Conservation (phyloP, 345 rosid species). For the Brassica nigra region DNA sequence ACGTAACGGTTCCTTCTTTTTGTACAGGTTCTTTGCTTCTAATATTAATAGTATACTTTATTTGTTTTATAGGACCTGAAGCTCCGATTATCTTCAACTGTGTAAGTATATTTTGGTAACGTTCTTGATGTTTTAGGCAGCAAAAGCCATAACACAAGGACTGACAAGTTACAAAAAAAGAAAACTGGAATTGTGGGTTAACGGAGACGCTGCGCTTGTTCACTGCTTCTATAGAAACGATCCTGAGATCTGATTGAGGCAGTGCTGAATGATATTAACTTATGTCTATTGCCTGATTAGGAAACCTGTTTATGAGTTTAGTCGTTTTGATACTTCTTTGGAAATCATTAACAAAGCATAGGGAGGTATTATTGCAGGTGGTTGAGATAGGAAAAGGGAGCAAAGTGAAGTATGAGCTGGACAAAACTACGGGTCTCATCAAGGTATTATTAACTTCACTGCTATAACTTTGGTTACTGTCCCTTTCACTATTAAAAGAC, state of each 20-base stretch:
- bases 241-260: neutral
- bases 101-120: constrained; percentile 49
- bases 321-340: neutral
- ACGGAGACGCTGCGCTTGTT: neutral
- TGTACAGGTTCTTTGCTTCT: neutral
- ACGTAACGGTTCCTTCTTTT: neutral
- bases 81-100: constrained; percentile 84
- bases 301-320: constrained; percentile 11
- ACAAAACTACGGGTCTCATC: constrained; percentile 91
- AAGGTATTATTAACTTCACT: constrained; percentile 52
- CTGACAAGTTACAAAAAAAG: neutral
- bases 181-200: neutral
- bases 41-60: neutral
- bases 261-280: constrained; percentile 5
- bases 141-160: neutral
- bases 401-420: constrained; percentile 98
- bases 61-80: constrained; percentile 67
- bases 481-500: neutral
- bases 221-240: neutral
- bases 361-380: constrained; percentile 53
- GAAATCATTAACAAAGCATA: constrained; percentile 9
- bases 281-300: constrained; percentile 12
- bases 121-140: neutral
- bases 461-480: neutral
- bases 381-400: constrained; percentile 93